Conservation (phyloP, 306 rosid genomes). For the Prunus mume region DNA sequence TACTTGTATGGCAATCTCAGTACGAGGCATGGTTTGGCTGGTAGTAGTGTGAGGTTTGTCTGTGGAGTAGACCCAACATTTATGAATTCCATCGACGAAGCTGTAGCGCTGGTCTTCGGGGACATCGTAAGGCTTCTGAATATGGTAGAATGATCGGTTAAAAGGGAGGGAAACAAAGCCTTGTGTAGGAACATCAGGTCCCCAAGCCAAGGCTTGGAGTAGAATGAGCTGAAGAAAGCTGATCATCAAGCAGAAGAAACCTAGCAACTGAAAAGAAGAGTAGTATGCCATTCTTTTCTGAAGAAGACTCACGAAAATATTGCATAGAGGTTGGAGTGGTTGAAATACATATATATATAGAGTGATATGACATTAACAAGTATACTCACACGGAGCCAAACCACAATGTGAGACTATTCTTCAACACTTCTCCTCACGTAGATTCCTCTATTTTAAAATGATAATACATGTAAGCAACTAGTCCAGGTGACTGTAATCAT, state of each 20-base stretch:
- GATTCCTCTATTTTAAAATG: too few relatives aligned
- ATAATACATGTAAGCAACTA: too few relatives aligned
- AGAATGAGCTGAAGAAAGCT: background rate
- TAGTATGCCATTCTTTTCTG: background rate
- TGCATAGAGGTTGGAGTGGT: background rate
- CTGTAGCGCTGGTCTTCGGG: slow-evolving; percentile 19
- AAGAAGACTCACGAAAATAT: background rate
- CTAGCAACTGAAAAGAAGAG: background rate
- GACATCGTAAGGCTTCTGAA: slow-evolving; percentile 26
- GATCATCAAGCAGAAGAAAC: background rate
- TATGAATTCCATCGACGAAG: slow-evolving; percentile 28
- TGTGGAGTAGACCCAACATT: slow-evolving; percentile 30
- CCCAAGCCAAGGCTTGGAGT: background rate
- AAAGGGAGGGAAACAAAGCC: slow-evolving; percentile 29
- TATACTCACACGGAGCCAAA: too few relatives aligned
- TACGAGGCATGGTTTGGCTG: slow-evolving; percentile 1
- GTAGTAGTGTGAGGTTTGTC: slow-evolving; percentile 32
- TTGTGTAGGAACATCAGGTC: background rate
- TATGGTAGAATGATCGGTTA: background rate
- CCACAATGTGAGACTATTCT: too few relatives aligned
- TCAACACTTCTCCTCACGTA: too few relatives aligned
- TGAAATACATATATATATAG: background rate
- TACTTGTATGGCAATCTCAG: slow-evolving; percentile 12
- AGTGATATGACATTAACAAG: background rate
- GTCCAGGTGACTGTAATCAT: too few relatives aligned